Evolutionary conservation across 169 alveolate genomes (phyloP), one percentile per base, ranked within the genome.

Genomic region (Plasmodium chabaudi): DNA sequence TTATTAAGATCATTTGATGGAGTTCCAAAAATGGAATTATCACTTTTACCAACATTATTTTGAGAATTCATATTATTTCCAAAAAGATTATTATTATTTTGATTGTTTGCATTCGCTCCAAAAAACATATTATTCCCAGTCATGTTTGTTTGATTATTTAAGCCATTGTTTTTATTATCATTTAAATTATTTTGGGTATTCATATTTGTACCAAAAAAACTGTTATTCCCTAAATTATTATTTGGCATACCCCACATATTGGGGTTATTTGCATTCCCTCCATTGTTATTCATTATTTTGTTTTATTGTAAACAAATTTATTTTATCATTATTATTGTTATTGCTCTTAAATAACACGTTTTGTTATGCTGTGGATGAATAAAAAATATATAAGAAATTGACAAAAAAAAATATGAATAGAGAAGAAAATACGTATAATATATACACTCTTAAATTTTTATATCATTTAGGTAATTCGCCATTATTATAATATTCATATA

Each of bases 221-320:
- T 67, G 69, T 19, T 67, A 71, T 82, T 82, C 5, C 71, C 53
- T 70, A 82, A 67, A 67, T 67, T 82, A 61, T 59, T 60, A 64
- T 67, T 82, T 42, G 77, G 72, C 65, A 82, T 39, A 53, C 34
- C 68, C 90, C 90, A 82, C 84, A 82, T 82, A 47, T 82, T 82
- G 17, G 84, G 10, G 65, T 56, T 59, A 59, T 42, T 65, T 47
- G 71, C 71, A 53, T 27, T 67, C 5, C 39, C 46, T n/a, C 88
- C 75, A 65, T 67, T 75, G 75, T 75, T 82, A 82, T 61, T 82
- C 65, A 53, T 25, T 46, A 51, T 46, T 51, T 23, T 82, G 7
- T 34, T 53, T 53, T 82, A 49, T 82, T 82, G 21, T 71, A 53
- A 82, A 82, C 59, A 82, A 23, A 42, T 79, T 82, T 46, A 67